Evolutionary conservation across 495 filamentous ascomycete species (phyloP), one percentile per base, ranked within the genome.

Genomic region (Aspergillus mulundensis): DNA sequence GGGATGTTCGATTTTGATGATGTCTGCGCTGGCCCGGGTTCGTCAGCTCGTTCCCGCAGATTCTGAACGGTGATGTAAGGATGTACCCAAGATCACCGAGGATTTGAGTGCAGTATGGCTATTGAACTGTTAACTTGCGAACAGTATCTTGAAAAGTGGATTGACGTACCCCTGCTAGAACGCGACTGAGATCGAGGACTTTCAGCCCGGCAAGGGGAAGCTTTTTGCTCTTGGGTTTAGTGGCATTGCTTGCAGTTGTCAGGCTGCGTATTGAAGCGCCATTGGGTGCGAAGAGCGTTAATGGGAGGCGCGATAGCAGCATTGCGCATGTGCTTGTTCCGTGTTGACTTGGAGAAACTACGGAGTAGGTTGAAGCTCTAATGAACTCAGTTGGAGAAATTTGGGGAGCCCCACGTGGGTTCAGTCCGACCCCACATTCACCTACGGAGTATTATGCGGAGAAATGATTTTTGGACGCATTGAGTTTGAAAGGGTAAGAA

Each of bases 1-100:
- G 2, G 94, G 95, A 70, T 98, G 95, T 69, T 98, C 94, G 46
- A 97, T 81, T 70, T 98, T 98, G 72, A 98, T 97, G 1, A 98
- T 83, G 60, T 97, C 93, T 53, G 94, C 94, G 40, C 93, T 97
- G 62, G 56, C 12, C 15, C n/a, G n/a, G n/a, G n/a, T n/a, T n/a
- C n/a, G n/a, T n/a, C n/a, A n/a, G n/a, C 32, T 36, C 7, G 2
- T 15, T 36, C 5, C 11, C 12, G 32, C 4, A 36, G 2, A 36
- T 36, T 48, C 4, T 19, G 25, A 1, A 36, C 1, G 16, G 18
- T 7, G 8, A 1, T 7, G 16, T 1, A 5, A 1, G 1, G n/a
- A 38, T 19, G 24, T n/a, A 58, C 55, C 55, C 54, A 50, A 32
- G 51, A 30, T 65, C 34, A 55, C 59, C 58, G 28, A 44, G 34